Conservation (phyloP, 768 basidiomycete genomes). For the Xanthoconium stramineum region DNA sequence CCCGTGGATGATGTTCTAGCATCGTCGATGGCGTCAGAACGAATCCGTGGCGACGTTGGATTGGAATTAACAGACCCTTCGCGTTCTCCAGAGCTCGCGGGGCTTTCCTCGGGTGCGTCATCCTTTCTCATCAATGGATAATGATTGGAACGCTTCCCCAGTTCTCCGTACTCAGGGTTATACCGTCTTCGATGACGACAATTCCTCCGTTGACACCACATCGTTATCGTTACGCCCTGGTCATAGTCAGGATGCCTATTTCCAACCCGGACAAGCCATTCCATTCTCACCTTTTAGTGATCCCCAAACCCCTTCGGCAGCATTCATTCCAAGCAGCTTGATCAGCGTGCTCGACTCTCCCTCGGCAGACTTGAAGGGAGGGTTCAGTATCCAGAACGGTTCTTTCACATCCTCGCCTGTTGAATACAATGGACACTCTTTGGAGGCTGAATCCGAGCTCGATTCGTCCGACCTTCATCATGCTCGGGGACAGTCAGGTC, state of each 20-base stretch:
- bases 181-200: constrained; percentile 39
- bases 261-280: constrained; percentile 17
- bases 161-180: constrained; percentile 37
- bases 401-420: constrained; percentile 40
- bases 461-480: constrained; percentile 48
- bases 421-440: constrained; percentile 33
- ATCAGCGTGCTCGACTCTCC: constrained; percentile 47
- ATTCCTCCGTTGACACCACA: constrained; percentile 28
- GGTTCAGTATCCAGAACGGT: constrained; percentile 13
- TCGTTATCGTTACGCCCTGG: constrained; percentile 9
- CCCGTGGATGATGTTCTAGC: constrained; percentile 17
- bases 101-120: constrained; percentile 31
- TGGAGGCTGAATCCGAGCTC: constrained; percentile 33
- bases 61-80: constrained; percentile 14
- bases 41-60: constrained; percentile 4
- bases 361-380: constrained; percentile 51
- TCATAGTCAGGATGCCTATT: constrained; percentile 13
- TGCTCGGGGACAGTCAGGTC: constrained; percentile 8
- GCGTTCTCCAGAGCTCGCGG: constrained; percentile 28
- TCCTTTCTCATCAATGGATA: constrained; percentile 21
- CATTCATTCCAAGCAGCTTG: constrained; percentile 54
- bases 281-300: constrained; percentile 59
- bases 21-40: constrained; percentile 15
- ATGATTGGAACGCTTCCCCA: constrained; percentile 10
- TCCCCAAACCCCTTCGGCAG: constrained; percentile 36